Evolutionary conservation across 306 rosid species (phyloP).

Genomic region (Medicago truncatula): DNA sequence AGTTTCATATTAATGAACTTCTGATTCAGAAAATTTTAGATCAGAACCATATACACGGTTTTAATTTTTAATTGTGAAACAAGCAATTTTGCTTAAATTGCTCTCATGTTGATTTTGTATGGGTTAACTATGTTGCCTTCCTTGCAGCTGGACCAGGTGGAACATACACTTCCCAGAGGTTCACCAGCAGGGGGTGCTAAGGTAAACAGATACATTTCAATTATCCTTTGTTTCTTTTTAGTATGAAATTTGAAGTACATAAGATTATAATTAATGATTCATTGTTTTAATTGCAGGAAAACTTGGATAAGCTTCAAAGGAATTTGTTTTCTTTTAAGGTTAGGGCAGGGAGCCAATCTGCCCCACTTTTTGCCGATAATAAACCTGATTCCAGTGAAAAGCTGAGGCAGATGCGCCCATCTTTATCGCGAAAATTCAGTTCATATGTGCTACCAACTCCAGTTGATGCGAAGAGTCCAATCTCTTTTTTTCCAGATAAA

Average conservation of each 20-base stretch:
- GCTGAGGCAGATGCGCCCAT: constrained; percentile 66
- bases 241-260: constrained; percentile 4
- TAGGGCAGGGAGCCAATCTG: constrained; percentile 77
- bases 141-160: constrained; percentile 68
- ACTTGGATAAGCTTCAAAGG: constrained; percentile 55
- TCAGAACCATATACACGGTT: constrained; percentile 20
- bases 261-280: constrained; percentile 20
- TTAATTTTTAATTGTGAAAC: constrained; percentile 36
- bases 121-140: constrained; percentile 35
- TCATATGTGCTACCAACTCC: constrained; percentile 95
- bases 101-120: constrained; percentile 31
- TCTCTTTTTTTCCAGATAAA: constrained; percentile 57
- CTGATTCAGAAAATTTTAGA: constrained; percentile 22
- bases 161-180: constrained; percentile 63
- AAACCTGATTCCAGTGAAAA: constrained; percentile 70
- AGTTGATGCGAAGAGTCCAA: constrained; percentile 60
- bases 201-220: constrained; percentile 48
- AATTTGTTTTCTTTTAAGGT: constrained; percentile 63
- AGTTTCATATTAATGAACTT: constrained; percentile 29
- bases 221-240: constrained; percentile 31
- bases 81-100: constrained; percentile 30
- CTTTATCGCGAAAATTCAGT: constrained; percentile 76
- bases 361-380: constrained; percentile 82
- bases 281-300: constrained; percentile 66
- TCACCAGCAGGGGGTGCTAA: constrained; percentile 55